A percentile compares a stretch with the other conserved stretches of the same genome.
phyloP scores from a whole-genome alignment of 306 rosid genomes.

The Trichosanthes cucumerina region DNA sequence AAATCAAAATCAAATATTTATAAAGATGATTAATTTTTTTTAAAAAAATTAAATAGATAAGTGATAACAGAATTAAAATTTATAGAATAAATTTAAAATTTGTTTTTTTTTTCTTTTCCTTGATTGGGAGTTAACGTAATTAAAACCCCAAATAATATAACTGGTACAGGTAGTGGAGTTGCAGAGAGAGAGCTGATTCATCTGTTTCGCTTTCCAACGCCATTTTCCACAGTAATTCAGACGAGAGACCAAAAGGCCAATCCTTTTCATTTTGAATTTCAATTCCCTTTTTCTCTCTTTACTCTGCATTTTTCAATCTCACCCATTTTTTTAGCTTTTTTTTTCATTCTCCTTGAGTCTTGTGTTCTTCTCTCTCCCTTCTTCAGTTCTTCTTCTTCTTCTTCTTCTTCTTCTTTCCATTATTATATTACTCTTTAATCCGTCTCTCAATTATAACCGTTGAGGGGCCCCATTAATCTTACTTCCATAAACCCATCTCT shows the following conservation, averaged over 20 bases:
- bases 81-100: too few species aligned
- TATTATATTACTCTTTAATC: background rate
- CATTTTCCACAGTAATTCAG: background rate
- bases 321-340: background rate
- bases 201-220: constrained; percentile 2
- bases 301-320: too few species aligned
- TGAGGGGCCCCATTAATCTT: background rate
- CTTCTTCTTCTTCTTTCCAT: background rate
- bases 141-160: background rate
- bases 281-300: background rate
- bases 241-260: background rate
- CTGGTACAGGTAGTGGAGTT: background rate
- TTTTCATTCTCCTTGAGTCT: background rate
- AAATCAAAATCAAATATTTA: too few species aligned
- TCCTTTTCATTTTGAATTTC: background rate
- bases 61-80: too few species aligned
- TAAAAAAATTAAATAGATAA: too few species aligned
- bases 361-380: background rate
- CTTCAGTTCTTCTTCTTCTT: background rate
- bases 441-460: background rate
- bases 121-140: background rate
- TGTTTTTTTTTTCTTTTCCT: background rate
- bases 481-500: background rate
- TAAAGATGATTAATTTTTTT: too few species aligned
- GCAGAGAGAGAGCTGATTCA: background rate